These are phyloP conservation scores for Ustilago crameri DNA, from an alignment of 1,284 basidiomycete species.

Conservation along the genomic window DNA sequence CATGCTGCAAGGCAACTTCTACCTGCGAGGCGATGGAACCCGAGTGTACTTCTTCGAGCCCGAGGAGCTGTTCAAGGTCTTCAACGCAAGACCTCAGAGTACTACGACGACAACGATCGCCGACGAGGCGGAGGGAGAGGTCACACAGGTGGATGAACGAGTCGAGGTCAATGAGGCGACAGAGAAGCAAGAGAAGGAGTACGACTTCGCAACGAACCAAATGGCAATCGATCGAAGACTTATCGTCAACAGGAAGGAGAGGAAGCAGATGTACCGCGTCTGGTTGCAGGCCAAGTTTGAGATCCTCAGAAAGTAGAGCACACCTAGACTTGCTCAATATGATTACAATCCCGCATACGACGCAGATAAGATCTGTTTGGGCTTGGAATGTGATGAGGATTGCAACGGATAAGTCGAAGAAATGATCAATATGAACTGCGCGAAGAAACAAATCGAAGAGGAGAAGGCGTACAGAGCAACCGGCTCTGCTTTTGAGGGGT, in stretches of 20 bases:
- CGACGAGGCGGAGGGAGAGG: not conserved
- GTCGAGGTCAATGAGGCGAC: not conserved
- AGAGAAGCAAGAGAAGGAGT: not conserved
- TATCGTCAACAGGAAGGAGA: slow-evolving; percentile 65
- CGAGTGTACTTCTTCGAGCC: slow-evolving; percentile 70
- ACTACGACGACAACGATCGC: slow-evolving; percentile 14
- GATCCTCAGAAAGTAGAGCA: slow-evolving; percentile 4
- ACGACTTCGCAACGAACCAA: slow-evolving; percentile 59
- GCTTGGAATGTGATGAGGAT: too few species aligned
- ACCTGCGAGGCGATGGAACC: slow-evolving; percentile 87
- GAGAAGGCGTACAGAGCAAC: too few species aligned
- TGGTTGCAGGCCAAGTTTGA: slow-evolving; percentile 66
- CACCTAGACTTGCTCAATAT: not conserved
- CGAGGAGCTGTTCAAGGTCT: slow-evolving; percentile 58
- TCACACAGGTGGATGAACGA: not conserved
- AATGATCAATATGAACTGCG: too few species aligned
- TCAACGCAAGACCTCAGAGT: slow-evolving; percentile 48
- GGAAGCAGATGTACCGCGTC: slow-evolving; percentile 64
- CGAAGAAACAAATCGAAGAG: too few species aligned
- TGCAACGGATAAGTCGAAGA: too few species aligned
- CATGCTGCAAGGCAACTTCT: slow-evolving; percentile 84
- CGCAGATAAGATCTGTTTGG: too few species aligned
- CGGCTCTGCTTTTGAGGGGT: too few species aligned
- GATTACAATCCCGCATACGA: too few species aligned
- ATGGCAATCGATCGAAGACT: slow-evolving; percentile 64